phyloP scores from a whole-genome alignment of 2,329 filamentous ascomycete genomes.

The Colletotrichum tropicicola region DNA sequence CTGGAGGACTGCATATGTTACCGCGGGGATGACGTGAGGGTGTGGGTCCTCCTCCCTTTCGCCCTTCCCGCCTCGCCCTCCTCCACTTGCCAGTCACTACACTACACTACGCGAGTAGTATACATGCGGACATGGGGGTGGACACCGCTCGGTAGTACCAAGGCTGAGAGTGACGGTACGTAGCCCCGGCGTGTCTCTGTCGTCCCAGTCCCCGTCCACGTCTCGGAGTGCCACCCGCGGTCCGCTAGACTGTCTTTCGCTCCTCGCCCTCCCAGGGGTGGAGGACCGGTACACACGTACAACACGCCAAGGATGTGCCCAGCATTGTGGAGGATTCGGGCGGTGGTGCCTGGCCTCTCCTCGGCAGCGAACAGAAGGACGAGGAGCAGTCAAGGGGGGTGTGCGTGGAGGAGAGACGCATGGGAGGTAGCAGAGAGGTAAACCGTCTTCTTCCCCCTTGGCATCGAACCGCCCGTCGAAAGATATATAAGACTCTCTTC shows the following conservation, averaged over 20 bases:
- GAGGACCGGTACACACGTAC: neutral
- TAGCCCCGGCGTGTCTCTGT: no score
- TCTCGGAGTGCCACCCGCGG: slow-evolving; percentile 28
- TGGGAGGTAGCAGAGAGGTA: neutral
- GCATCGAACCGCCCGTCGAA: neutral
- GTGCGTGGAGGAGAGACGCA: neutral
- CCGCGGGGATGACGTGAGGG: slow-evolving; percentile 26
- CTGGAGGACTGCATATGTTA: slow-evolving; percentile 11
- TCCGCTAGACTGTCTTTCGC: neutral
- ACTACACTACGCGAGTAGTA: neutral
- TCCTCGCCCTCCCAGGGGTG: neutral
- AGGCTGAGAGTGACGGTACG: neutral
- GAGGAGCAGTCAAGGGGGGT: neutral
- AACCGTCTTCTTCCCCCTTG: neutral
- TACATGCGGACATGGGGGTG: slow-evolving; percentile 5
- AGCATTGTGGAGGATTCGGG: slow-evolving; percentile 19
- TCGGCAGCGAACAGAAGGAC: slow-evolving; percentile 7
- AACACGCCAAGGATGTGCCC: slow-evolving; percentile 8
- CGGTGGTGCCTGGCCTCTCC: slow-evolving; percentile 14
- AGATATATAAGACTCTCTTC: slow-evolving; percentile 29
- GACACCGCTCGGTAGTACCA: neutral
- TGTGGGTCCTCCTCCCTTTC: slow-evolving; percentile 13
- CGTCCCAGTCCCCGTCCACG: neutral
- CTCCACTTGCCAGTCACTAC: neutral
- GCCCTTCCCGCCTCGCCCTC: slow-evolving; percentile 1